Evolutionary conservation across 192 early-diverging fungal species (phyloP), one percentile per base, ranked within the genome.

Genomic region (Coemansia sp.): DNA sequence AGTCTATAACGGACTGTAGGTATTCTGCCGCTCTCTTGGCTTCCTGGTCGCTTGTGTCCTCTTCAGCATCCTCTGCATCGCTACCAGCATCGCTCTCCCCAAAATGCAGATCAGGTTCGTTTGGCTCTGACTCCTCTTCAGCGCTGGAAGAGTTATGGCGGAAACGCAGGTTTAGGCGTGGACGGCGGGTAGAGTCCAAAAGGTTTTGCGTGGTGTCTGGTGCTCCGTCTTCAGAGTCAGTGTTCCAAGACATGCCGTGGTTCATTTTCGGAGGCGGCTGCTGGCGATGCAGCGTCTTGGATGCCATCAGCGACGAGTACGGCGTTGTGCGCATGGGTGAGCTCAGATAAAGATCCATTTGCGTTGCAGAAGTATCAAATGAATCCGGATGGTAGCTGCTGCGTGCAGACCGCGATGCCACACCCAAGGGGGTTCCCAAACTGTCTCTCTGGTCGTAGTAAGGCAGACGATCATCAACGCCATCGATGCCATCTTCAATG

Each of bases 51-150:
- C 48, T 67, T 16, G 45, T 60, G 33, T 30, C 40, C 4, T 54
- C 48, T 10, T 60, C 45, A 18, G 14, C 22, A 2, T 68, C 60
- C 29, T 83, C 81, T 7, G 50, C 61, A 34, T 79, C 76, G 48
- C 81, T 83, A 34, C 71, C 77, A 6, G 69, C 45, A 22, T 75
- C 81, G 57, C 72, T 73, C 38, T 75, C 68, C 31, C 67, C 83
- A 63, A 81, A 76, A 20, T 84, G 77, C 64, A 84, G 66, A 51
- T 80, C 70, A 1, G 82, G 82, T 12, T 73, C 71, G 34, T 71
- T 75, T 7, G 71, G 49, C 36, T 63, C 75, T 12, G 73, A 20
- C 16, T 77, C 83, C 16, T 72, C 82, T 18, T 76, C 72, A 10
- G 73, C 70, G 10, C 71, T 69, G 10, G 82, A 80, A 7, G 74